Conservation (phyloP, 371 early-diverging fungal genomes). For the Lichtheimia ramosa region DNA sequence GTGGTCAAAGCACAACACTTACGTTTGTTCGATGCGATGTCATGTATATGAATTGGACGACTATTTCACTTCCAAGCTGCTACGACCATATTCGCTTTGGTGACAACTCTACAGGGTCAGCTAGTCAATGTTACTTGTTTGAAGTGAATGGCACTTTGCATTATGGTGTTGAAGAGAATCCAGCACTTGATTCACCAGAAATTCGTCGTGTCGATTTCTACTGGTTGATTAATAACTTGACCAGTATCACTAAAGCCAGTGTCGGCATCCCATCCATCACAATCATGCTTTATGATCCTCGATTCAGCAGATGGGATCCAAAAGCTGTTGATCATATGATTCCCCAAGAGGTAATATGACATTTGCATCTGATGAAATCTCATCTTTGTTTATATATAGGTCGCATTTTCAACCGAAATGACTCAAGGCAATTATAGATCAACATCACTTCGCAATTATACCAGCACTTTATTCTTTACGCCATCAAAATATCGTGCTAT, state of each 20-base stretch:
- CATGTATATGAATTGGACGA: slow-evolving; percentile 25
- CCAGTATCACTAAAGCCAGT: slow-evolving; percentile 14
- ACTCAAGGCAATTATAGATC: slow-evolving; percentile 24
- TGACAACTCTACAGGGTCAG: neutral
- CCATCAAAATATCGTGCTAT: slow-evolving; percentile 33
- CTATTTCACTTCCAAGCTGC: slow-evolving; percentile 14
- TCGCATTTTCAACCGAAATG: slow-evolving; percentile 18
- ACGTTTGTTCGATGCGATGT: slow-evolving; percentile 23
- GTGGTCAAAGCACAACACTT: slow-evolving; percentile 30
- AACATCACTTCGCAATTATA: slow-evolving; percentile 23
- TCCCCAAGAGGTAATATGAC: slow-evolving; percentile 21
- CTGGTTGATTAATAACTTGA: slow-evolving; percentile 30
- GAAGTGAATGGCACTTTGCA: slow-evolving; percentile 19
- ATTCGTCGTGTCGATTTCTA: slow-evolving; percentile 40
- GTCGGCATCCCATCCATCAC: slow-evolving; percentile 33
- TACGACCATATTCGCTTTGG: slow-evolving; percentile 14
- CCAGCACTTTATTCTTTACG: slow-evolving; percentile 27
- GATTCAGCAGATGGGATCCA: slow-evolving; percentile 28
- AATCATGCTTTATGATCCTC: slow-evolving; percentile 28
- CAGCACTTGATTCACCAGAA: slow-evolving; percentile 14
- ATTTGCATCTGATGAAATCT: neutral
- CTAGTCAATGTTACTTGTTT: slow-evolving; percentile 27
- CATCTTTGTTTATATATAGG: slow-evolving; percentile 3
- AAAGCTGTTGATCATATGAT: slow-evolving; percentile 13
- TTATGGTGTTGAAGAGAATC: slow-evolving; percentile 19